Base-by-base conservation (phyloP, 2,329 filamentous ascomycete species). In the Lithohypha guttulata region DNA sequence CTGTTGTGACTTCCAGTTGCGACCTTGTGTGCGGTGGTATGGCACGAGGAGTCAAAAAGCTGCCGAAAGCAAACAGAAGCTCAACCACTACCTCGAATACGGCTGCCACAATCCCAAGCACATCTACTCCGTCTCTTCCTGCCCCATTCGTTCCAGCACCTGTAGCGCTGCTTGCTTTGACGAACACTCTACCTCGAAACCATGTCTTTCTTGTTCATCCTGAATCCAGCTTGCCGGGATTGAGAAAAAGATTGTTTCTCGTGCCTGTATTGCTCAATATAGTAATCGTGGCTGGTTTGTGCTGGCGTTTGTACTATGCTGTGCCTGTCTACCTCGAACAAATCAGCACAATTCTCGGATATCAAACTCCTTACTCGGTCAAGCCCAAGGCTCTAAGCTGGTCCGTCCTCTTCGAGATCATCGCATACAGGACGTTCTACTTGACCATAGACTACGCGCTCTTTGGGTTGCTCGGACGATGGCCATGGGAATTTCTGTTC, bases 201-300 rank as follows among this genome's bases (percentile, higher is more conserved):
- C 76, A 84, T 59, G 71, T 93, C 56, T 94, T 95, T 70, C 73
- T 95, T 53, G 71, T 81, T 20, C 86, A 94, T 65, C 68, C 93
- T 60, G 87, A 95, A 67, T 64, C 62, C 44, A 77, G 81, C 45
- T 77, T 79, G 0, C 60, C 63, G 14, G 68, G 70, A 19, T 76
- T 87, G 62, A 95, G 95, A 63, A 75, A 75, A 57, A 81, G 84
- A 54, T 81, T 93, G 53, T 95, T 94, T 61, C 53, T 77, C 33
- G 77, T 94, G 1, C 85, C 87, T 11, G 69, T 85, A 13, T 59
- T 77, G 13, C 76, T 94, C 62, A 95, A 95, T 60, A 42, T 81
- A 22, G 61, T 65, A 49, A 77, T 95, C 42, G 64, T 69, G 6
- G 53, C 68, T 2, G 60, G 84, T 21, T 76, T 94, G 51, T 51